phyloP scores from a whole-genome alignment of 345 rosid species.

The Nasturtium officinale region DNA sequence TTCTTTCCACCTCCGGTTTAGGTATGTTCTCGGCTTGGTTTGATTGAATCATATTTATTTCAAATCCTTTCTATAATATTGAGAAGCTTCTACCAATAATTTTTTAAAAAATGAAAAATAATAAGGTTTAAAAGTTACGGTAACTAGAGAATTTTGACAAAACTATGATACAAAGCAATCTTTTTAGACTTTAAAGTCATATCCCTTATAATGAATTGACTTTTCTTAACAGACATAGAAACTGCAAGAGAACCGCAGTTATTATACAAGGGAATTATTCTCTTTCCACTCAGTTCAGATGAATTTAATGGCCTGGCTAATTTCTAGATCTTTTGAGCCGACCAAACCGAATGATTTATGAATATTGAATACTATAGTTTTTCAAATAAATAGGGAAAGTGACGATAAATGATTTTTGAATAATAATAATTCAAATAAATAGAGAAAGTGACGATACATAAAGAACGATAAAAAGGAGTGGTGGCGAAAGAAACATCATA shows the following conservation, averaged over 20 bases:
- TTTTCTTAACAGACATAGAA: too few relatives aligned
- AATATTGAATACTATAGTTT: background rate
- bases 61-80: background rate
- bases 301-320: background rate
- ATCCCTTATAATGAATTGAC: too few relatives aligned
- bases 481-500: constrained; percentile 19
- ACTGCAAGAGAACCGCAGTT: background rate
- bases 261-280: background rate
- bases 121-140: background rate
- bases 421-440: constrained; percentile 1
- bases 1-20: constrained; percentile 1
- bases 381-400: constrained; percentile 9
- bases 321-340: background rate
- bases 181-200: background rate
- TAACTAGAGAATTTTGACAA: background rate
- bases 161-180: background rate
- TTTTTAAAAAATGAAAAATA: too few relatives aligned
- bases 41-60: background rate
- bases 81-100: background rate
- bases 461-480: constrained; percentile 10
- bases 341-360: background rate
- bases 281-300: background rate
- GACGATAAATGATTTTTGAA: background rate
- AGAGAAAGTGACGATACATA: constrained; percentile 14
- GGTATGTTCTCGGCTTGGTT: constrained; percentile 14